Evolutionary conservation across 2,329 filamentous ascomycete species (phyloP), one percentile per base, ranked within the genome.

Genomic region (Ophiostoma perfectum): DNA sequence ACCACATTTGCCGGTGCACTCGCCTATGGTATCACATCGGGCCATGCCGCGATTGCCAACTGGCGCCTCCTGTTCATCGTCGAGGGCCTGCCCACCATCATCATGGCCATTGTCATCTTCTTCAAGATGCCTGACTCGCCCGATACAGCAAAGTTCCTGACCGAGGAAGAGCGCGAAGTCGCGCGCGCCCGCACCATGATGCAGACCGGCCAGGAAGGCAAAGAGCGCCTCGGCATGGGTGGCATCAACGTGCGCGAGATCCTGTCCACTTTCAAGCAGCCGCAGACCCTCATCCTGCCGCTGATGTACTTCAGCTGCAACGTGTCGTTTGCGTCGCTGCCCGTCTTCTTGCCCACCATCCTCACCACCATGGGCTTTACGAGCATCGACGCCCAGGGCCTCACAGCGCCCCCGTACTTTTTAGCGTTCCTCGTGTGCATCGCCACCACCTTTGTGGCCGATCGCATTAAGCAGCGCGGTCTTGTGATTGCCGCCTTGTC

Each of bases 341-440:
- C 87, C 0, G 85, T 88, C 5, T 90, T 88, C 73, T 79, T 89
- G 3, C 87, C 87, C 0, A 84, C 86, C 2, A 88, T 90, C 71
- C 78, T 90, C 16, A 78, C 82, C 63, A 81, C 85, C 68, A 90
- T 92, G 86, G 89, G 89, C 14, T 92, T 88, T 77, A 84, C 83
- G 0, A 80, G 83, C 18, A 83, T 91, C 71, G 80, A 87, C 69
- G 87, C 90, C 0, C 90, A 93, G 77, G 90, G 89, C 0, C 82
- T 93, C 12, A 88, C 88, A 0, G 88, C 89, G 0, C 89, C 89
- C 0, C 88, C 89, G 0, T 91, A 89, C 76, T 86, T 92, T 72
- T 76, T 90, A 16, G 83, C 88, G 1, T 91, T 89, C 74, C 72
- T 90, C 12, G 77, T 87, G 36, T 89, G 86, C 62, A 82, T 92